Percentiles rank a stretch among this genome's conserved stretches.
Evolutionary conservation across 345 rosid genomes (phyloP).

Genomic region (Populus pruinosa): DNA sequence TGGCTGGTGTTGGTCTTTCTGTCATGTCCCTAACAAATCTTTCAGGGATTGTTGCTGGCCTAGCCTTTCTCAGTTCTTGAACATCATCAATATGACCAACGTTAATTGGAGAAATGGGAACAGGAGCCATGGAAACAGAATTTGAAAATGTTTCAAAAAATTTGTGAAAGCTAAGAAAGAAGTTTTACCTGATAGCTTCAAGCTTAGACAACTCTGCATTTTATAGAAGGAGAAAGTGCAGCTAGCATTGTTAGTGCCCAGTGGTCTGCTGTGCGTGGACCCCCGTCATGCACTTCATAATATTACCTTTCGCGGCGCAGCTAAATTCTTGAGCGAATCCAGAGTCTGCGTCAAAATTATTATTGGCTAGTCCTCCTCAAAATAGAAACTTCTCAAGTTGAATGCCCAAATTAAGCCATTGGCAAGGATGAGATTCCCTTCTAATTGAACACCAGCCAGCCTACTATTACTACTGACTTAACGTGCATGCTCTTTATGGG

Average conservation of each 20-base stretch:
- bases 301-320: too few species aligned
- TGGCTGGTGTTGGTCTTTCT: conserved; percentile 49
- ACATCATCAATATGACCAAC: conserved; percentile 88
- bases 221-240: conserved; percentile 24
- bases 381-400: too few species aligned
- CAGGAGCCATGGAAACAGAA: conserved; percentile 57
- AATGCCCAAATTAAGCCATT: too few species aligned
- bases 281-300: conserved; percentile 8
- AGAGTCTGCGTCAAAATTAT: too few species aligned
- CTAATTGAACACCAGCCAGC: too few species aligned
- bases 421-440: too few species aligned
- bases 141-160: neutral
- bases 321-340: too few species aligned
- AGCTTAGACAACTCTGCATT: conserved; percentile 18
- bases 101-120: conserved; percentile 45
- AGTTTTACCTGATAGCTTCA: conserved; percentile 7
- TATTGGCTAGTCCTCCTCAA: too few species aligned
- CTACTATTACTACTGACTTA: too few species aligned
- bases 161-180: neutral
- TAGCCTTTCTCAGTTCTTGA: conserved; percentile 67
- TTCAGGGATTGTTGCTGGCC: conserved; percentile 62
- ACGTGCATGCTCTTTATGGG: too few species aligned
- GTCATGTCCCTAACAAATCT: conserved; percentile 61
- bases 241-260: neutral
- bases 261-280: conserved; percentile 4